Percentiles rank a stretch among this genome's conserved stretches.
Conservation (phyloP, 2,329 filamentous ascomycete species). For the Epichloe sp. region DNA sequence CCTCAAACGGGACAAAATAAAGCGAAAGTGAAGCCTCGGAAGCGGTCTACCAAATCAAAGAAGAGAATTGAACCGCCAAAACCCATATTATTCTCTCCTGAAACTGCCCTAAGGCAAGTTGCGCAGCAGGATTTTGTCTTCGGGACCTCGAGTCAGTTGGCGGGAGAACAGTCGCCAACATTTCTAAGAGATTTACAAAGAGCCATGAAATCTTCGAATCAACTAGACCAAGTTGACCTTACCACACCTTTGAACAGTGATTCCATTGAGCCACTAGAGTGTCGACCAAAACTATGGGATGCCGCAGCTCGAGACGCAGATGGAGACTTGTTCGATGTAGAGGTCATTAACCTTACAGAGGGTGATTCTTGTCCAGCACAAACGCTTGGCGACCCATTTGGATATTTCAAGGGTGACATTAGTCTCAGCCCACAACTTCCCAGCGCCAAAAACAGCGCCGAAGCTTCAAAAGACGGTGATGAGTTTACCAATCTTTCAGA, state of each 20-base stretch:
- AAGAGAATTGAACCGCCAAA: conserved; percentile 28
- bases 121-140: conserved; percentile 67
- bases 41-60: conserved; percentile 21
- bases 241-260: conserved; percentile 26
- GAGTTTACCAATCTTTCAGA: conserved; percentile 15
- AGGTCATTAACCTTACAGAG: conserved; percentile 46
- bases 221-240: conserved; percentile 26
- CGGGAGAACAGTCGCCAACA: conserved; percentile 56
- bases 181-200: conserved; percentile 48
- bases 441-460: neutral
- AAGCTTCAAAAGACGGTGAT: conserved; percentile 5
- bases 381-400: conserved; percentile 23
- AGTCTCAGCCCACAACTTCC: neutral
- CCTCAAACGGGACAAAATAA: conserved; percentile 10
- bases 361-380: conserved; percentile 19
- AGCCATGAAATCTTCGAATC: conserved; percentile 47
- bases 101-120: conserved; percentile 51
- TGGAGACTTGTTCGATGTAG: conserved; percentile 49
- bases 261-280: conserved; percentile 18
- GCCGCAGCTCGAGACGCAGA: conserved; percentile 54
- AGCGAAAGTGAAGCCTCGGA: conserved; percentile 21
- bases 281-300: conserved; percentile 47
- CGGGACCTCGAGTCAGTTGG: conserved; percentile 75
- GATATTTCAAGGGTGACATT: conserved; percentile 17
- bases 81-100: conserved; percentile 51